Conservation (phyloP, 805 yeast genomes). For the Kuraishia cidri region DNA sequence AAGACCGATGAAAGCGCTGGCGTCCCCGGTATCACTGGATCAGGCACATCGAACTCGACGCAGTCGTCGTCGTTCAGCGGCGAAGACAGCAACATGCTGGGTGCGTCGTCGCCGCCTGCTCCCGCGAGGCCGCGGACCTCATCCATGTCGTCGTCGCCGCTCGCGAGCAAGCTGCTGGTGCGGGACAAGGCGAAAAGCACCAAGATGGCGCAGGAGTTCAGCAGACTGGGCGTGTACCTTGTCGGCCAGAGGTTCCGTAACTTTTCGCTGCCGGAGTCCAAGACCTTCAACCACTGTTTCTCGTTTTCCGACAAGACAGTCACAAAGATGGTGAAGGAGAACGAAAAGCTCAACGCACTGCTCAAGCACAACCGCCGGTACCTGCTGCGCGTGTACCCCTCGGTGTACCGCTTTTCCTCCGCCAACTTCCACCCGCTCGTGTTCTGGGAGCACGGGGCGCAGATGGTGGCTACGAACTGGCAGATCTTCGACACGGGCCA, state of each 20-base stretch:
- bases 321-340: slow-evolving; percentile 55
- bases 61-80: slow-evolving; percentile 12
- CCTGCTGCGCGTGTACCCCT: slow-evolving; percentile 83
- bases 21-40: slow-evolving; percentile 8
- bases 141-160: slow-evolving; percentile 10
- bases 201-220: slow-evolving; percentile 31
- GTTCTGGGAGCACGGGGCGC: slow-evolving; percentile 83
- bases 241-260: slow-evolving; percentile 74
- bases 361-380: slow-evolving; percentile 70
- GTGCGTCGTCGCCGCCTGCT: slow-evolving; percentile 23
- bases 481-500: slow-evolving; percentile 87
- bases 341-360: slow-evolving; percentile 41
- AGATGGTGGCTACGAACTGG: slow-evolving; percentile 97
- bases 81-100: slow-evolving; percentile 17
- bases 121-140: neutral
- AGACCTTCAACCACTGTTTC: slow-evolving; percentile 72
- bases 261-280: slow-evolving; percentile 81
- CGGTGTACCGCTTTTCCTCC: slow-evolving; percentile 66
- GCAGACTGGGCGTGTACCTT: slow-evolving; percentile 60
- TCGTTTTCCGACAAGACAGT: slow-evolving; percentile 75
- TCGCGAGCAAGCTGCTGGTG: slow-evolving; percentile 20
- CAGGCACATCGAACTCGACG: slow-evolving; percentile 14
- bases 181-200: slow-evolving; percentile 7
- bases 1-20: slow-evolving; percentile 17
- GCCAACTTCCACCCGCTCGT: slow-evolving; percentile 72